These are phyloP conservation scores for Lachnellula occidentalis DNA, from an alignment of 2,329 filamentous ascomycete genomes.

Conservation along the genomic window DNA sequence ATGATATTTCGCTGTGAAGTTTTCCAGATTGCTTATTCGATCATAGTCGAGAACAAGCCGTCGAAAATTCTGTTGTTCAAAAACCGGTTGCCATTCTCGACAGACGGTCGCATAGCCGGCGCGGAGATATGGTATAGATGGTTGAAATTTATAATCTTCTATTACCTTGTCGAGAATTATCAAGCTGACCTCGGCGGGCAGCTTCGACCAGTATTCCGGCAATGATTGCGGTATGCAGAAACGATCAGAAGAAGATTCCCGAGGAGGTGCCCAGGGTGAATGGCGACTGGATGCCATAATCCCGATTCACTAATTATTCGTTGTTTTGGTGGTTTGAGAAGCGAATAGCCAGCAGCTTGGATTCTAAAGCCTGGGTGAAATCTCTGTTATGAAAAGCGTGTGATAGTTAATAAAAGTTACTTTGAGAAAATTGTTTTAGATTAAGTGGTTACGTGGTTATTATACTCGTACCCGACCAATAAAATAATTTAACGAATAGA, in stretches of 20 bases:
- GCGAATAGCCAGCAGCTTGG: neutral
- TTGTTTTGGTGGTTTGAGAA: neutral
- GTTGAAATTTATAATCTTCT: conserved; percentile 11
- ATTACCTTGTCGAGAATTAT: conserved; percentile 24
- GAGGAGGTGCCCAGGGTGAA: neutral
- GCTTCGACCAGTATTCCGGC: conserved; percentile 37
- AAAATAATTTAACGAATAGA: neutral
- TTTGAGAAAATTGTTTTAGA: neutral
- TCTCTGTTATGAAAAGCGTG: neutral
- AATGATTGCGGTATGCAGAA: neutral
- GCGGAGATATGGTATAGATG: conserved; percentile 4
- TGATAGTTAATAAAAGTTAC: neutral
- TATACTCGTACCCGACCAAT: neutral
- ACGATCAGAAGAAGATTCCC: neutral
- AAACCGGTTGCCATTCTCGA: conserved; percentile 17
- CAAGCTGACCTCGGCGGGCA: conserved; percentile 40
- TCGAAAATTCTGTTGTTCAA: conserved; percentile 16
- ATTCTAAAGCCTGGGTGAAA: neutral
- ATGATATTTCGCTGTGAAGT: conserved; percentile 9
- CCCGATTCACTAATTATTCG: too few species aligned
- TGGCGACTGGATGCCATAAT: neutral
- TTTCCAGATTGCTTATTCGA: conserved; percentile 9
- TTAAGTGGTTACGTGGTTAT: neutral
- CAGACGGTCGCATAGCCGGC: conserved; percentile 19
- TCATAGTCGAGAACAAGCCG: conserved; percentile 15